Conservation (phyloP, 75 land plant species). For the Picea glauca region DNA sequence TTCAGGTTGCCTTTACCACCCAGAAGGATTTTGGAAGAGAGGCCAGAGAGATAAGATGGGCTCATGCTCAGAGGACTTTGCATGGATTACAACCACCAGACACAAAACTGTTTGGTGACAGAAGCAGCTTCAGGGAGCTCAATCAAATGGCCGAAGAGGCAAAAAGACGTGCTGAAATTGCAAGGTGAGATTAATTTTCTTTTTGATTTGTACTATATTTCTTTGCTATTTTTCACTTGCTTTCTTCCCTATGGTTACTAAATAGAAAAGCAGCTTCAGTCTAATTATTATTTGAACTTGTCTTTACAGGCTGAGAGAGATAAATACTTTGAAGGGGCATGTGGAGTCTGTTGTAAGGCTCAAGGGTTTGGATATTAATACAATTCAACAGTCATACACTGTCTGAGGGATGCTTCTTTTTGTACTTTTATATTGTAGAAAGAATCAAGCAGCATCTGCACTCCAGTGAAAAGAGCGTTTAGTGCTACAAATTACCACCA, state of each 20-base stretch:
- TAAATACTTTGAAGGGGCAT: slow-evolving; percentile 58
- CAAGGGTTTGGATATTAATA: slow-evolving; percentile 64
- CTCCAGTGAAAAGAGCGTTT: too few relatives aligned
- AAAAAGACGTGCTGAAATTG: slow-evolving; percentile 77
- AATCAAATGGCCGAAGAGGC: slow-evolving; percentile 82
- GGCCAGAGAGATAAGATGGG: slow-evolving; percentile 79
- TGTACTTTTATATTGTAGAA: neutral
- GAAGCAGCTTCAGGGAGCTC: slow-evolving; percentile 37
- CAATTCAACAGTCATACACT: slow-evolving; percentile 70
- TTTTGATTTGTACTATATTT: too few relatives aligned
- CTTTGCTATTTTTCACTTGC: too few relatives aligned
- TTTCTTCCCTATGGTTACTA: too few relatives aligned
- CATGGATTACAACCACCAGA: slow-evolving; percentile 66
- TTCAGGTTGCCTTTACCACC: slow-evolving; percentile 67
- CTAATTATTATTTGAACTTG: too few relatives aligned
- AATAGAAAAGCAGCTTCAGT: too few relatives aligned
- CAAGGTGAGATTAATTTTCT: slow-evolving; percentile 40
- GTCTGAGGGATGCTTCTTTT: slow-evolving; percentile 23
- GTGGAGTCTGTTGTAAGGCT: slow-evolving; percentile 62
- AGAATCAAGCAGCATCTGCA: too few relatives aligned
- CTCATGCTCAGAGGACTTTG: slow-evolving; percentile 73
- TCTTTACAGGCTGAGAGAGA: slow-evolving; percentile 47
- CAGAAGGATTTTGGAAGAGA: slow-evolving; percentile 78
- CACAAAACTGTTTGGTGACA: slow-evolving; percentile 22
- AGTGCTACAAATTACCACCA: too few relatives aligned